Evolutionary conservation across 208 protist species (phyloP), one percentile per base, ranked within the genome.

Genomic region (Trypanosoma mega): DNA sequence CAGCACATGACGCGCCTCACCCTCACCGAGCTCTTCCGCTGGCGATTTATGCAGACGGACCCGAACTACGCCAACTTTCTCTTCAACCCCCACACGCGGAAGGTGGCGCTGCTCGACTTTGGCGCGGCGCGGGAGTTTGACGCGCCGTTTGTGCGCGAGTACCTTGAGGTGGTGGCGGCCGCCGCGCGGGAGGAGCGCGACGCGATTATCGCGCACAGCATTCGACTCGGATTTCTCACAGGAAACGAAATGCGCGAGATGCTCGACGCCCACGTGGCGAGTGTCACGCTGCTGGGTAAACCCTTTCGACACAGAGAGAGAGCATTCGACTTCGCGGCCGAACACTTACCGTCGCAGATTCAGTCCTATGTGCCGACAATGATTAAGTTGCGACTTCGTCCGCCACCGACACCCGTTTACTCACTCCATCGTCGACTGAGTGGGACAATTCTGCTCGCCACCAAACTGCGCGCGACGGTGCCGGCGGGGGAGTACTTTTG

Each of bases 61-160:
- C 97, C 97, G 12, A 98, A 98, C 78, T 99, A 88, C 67, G 76
- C 90, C 21, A 99, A 99, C 68, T 99, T 98, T 69, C 57, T 99
- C 18, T 98, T 96, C 53, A 87, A 97, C 48, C 65, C 69, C 6
- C 68, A 87, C 3, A 84, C 68, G 0, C 51, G 87, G 8, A 56
- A 51, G 37, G 65, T 97, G 24, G 56, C 89, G 45, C 59, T 96
- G 49, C 72, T 97, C 5, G 97, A 99, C 76, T 99, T 99, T 78
- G 97, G 97, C 29, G 97, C 97, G 3, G 85, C 89, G 26, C 80
- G 94, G 18, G 63, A 81, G 49, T 99, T 93, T 66, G 60, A 68
- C 14, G 46, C 54, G 1, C 50, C 58, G 36, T 98, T 99, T 73
- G 75, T 97, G 27, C 49, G 77, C 0, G 76, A 91, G 34, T 99